These are phyloP conservation scores for Durusdinium trenchii DNA, from an alignment of 73 alveolate species.

Conservation along the genomic window DNA sequence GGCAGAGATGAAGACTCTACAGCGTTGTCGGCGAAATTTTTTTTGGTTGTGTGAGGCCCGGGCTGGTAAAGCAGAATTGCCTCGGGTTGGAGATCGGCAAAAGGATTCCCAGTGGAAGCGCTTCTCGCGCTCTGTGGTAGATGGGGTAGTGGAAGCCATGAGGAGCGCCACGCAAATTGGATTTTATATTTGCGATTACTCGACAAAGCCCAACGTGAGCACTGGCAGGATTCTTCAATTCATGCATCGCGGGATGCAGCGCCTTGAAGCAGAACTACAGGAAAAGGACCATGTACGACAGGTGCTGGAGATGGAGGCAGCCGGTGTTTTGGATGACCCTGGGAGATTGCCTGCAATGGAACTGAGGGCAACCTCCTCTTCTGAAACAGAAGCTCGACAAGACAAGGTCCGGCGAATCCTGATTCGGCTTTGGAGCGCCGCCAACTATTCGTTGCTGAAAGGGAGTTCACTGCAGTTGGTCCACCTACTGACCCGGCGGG, in stretches of 20 bases:
- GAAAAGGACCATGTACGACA: conserved; percentile 17
- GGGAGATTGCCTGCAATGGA: neutral
- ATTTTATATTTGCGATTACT: conserved; percentile 19
- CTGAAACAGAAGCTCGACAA: neutral
- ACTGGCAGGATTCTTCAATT: conserved; percentile 21
- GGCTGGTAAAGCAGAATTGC: conserved; percentile 45
- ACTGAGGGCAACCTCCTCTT: neutral
- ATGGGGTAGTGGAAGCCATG: conserved; percentile 18
- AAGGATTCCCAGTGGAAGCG: neutral
- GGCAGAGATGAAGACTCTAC: neutral
- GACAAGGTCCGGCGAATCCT: conserved; percentile 8
- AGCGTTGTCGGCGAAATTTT: neutral
- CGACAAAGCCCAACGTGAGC: conserved; percentile 27
- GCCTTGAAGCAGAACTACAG: conserved; percentile 5
- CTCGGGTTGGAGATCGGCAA: conserved; percentile 35
- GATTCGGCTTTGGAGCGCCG: conserved; percentile 20
- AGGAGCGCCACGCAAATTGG: conserved; percentile 48
- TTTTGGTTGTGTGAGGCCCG: conserved; percentile 14
- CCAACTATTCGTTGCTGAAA: conserved; percentile 34
- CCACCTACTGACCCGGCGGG: conserved; percentile 4
- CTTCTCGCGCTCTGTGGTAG: neutral
- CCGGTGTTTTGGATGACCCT: conserved; percentile 34
- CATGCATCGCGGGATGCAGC: conserved; percentile 36
- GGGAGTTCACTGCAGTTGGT: conserved; percentile 21
- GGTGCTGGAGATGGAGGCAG: conserved; percentile 29